Base-by-base conservation (phyloP, 768 basidiomycete species). In the Pleurotus sapidus region DNA sequence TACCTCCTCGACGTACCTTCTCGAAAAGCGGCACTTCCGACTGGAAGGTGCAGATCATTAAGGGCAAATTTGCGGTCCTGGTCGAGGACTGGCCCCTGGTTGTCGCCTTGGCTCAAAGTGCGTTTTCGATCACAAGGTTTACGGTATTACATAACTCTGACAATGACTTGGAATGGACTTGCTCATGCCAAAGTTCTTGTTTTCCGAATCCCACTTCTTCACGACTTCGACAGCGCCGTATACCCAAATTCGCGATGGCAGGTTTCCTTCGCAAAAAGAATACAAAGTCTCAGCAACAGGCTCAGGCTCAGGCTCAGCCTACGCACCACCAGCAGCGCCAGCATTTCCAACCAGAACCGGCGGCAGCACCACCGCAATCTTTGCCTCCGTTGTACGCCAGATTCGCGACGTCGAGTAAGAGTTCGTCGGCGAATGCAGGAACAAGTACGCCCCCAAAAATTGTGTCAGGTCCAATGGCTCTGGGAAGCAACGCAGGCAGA, bases 201-300 rank as follows among this genome's bases (percentile, higher is more conserved):
- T 23, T 39, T 54, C 24, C 37, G 34, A 17, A 14, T 39, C 27
- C 18, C 39, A 24, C 55, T 43, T 23, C 18, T 25, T 45, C 48
- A 20, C 11, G 23, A 15, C 25, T 49, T 57, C 30, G 30, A 34
- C 30, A 34, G 30, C 8, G 30, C 45, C 34, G 20, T 18, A 24
- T 34, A 50, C 23, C 27, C 46, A 34, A 17, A 38, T 34, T 46
- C 50, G 67, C 70, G 68, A 83, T 84, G 83, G 77, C 79, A 62
- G 76, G 76, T 66, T 83, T 84, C 72, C 73, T 83, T 68, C 83
- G 79, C 72, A 83, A 72, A 73, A 82, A 80, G 65, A 71, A 71
- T n/a, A 58, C 59, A 38, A 67, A 51, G 46, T 51, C 46, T 9
- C 49, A 17, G 42, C 27, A 49, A 57, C 24, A 42, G 17, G 30